These are phyloP conservation scores for Heterobasidion parviporum DNA, from an alignment of 1,284 basidiomycete genomes.

Conservation along the genomic window DNA sequence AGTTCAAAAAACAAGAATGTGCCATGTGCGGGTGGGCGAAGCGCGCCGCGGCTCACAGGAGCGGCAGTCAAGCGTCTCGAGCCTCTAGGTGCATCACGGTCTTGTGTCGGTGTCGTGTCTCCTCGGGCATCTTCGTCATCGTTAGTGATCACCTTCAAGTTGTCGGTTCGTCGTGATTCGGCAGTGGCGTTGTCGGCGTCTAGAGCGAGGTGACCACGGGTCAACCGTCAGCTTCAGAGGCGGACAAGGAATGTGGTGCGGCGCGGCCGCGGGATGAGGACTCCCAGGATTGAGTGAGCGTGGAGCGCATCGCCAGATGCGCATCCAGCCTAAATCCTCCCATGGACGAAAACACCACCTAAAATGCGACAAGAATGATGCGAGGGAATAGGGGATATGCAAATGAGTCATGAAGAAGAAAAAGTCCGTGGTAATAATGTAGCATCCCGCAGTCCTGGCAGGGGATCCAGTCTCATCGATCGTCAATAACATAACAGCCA, in stretches of 20 bases:
- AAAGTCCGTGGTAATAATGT: conserved; percentile 10
- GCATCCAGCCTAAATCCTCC: conserved; percentile 16
- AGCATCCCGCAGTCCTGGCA: conserved; percentile 43
- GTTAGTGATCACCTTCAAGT: conserved; percentile 37
- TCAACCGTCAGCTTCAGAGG: conserved; percentile 8
- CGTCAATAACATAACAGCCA: conserved; percentile 23
- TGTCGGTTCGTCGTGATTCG: conserved; percentile 18
- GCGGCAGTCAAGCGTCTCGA: conserved; percentile 35
- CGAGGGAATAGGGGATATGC: conserved; percentile 14
- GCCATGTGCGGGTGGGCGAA: conserved; percentile 38
- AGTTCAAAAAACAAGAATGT: conserved; percentile 43
- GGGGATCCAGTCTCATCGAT: conserved; percentile 36
- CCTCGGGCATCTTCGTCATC: conserved; percentile 36
- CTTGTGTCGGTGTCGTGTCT: conserved; percentile 62
- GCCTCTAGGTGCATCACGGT: conserved; percentile 36
- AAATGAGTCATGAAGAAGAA: conserved; percentile 32
- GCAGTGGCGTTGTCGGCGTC: conserved; percentile 12
- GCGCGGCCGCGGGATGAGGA: conserved; percentile 16
- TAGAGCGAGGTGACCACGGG: conserved; percentile 13
- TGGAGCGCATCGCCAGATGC: conserved; percentile 22
- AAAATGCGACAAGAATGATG: not conserved
- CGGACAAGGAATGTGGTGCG: conserved; percentile 11
- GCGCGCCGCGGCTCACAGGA: conserved; percentile 36
- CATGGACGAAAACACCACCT: conserved; percentile 14
- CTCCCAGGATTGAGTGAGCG: conserved; percentile 6